These are phyloP conservation scores for Talaromyces trachyspermus DNA, from an alignment of 495 filamentous ascomycete species.

Conservation along the genomic window DNA sequence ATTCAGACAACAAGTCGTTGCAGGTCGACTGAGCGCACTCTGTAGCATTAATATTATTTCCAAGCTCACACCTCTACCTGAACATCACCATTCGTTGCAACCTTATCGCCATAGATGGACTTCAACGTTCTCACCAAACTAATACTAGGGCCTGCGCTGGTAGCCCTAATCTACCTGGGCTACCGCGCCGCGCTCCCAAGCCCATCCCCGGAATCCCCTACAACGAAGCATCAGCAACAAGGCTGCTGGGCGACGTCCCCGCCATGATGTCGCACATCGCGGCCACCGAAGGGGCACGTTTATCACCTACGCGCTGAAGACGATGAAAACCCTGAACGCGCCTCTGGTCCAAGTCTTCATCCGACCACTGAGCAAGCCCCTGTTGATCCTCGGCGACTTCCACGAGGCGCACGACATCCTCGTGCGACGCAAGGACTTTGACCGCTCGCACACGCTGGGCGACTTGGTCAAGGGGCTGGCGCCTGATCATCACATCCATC, in stretches of 20 bases:
- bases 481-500: conserved; percentile 22
- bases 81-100: too few relatives aligned
- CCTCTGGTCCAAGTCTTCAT: conserved; percentile 34
- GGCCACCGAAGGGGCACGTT: conserved; percentile 12
- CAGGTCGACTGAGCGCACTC: too few relatives aligned
- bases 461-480: conserved; percentile 21
- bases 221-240: conserved; percentile 19
- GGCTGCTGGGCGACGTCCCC: conserved; percentile 27
- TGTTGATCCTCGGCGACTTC: conserved; percentile 31
- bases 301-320: conserved; percentile 18
- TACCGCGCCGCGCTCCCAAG: conserved; percentile 9
- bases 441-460: conserved; percentile 19
- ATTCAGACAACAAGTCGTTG: too few relatives aligned
- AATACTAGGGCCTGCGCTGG: too few relatives aligned
- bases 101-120: too few relatives aligned
- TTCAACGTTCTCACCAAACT: too few relatives aligned
- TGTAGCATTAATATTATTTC: too few relatives aligned
- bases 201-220: conserved; percentile 33
- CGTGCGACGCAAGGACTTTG: conserved; percentile 32
- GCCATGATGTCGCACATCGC: conserved; percentile 19
- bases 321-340: conserved; percentile 19
- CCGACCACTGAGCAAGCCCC: conserved; percentile 24
- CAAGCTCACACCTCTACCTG: too few relatives aligned
- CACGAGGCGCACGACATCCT: conserved; percentile 34
- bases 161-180: too few relatives aligned